Conservation (phyloP, 2,329 filamentous ascomycete species). For the Aspergillus tubingensis region DNA sequence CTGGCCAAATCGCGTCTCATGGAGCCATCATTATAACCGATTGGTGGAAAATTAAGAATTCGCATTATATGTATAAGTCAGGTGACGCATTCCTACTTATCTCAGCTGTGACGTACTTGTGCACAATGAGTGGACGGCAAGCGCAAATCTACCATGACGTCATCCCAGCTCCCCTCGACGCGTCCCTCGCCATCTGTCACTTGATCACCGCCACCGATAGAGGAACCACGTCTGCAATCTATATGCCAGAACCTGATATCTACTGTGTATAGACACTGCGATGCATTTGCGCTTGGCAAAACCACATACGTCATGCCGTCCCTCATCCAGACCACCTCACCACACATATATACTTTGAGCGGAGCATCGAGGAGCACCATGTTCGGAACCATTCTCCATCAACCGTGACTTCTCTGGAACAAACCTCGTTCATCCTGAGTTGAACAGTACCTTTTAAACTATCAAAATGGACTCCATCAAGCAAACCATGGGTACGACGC, state of each 20-base stretch:
- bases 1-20: not conserved
- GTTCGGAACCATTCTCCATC: not conserved
- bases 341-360: not conserved
- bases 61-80: not conserved
- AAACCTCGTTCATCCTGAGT: not conserved
- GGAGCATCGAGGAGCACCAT: not conserved
- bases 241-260: not conserved
- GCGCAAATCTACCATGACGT: not conserved
- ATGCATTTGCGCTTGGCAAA: not conserved
- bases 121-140: no score
- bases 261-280: not conserved
- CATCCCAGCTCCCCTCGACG: not conserved
- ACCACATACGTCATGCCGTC: not conserved
- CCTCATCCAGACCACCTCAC: not conserved
- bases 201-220: not conserved
- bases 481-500: constrained; percentile 2
- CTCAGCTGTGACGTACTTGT: no score
- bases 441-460: no score
- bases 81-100: not conserved
- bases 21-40: not conserved
- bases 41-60: not conserved
- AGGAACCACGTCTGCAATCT: not conserved
- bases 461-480: constrained; percentile 6
- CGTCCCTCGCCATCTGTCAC: not conserved
- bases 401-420: not conserved